phyloP scores from a whole-genome alignment of 108 stramenopile genomes.

The Skeletonema tropicum region DNA sequence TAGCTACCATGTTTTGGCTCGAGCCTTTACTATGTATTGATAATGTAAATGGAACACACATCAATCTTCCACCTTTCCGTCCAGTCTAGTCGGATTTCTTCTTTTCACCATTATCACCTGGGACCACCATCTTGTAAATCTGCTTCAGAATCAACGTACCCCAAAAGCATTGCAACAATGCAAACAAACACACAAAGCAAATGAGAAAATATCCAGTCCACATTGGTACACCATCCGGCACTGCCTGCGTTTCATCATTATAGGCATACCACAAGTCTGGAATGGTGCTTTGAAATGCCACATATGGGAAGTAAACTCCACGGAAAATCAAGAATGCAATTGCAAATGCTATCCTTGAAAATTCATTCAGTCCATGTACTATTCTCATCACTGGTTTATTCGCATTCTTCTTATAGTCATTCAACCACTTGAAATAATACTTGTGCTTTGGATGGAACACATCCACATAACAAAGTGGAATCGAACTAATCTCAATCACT shows the following conservation, averaged over 20 bases:
- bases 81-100: background rate
- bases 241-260: background rate
- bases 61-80: background rate
- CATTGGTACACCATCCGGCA: conserved; percentile 39
- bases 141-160: conserved; percentile 53
- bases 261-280: conserved; percentile 45
- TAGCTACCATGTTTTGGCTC: background rate
- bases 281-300: conserved; percentile 30
- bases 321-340: conserved; percentile 55
- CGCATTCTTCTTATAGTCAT: conserved; percentile 5
- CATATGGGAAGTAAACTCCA: conserved; percentile 64
- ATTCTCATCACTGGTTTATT: conserved; percentile 7
- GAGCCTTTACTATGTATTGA: background rate
- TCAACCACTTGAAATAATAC: conserved; percentile 54
- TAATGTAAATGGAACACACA: background rate
- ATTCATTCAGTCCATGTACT: conserved; percentile 35
- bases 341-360: conserved; percentile 56
- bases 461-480: conserved; percentile 66
- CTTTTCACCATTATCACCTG: background rate
- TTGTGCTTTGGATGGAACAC: conserved; percentile 69
- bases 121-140: conserved; percentile 41
- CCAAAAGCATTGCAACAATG: conserved; percentile 62
- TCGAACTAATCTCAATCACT: conserved; percentile 66
- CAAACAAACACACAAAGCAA: conserved; percentile 39
- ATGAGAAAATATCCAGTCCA: conserved; percentile 39